These are phyloP conservation scores for Tagetes patula DNA, from an alignment of 129 eudicot genomes.

Conservation along the genomic window DNA sequence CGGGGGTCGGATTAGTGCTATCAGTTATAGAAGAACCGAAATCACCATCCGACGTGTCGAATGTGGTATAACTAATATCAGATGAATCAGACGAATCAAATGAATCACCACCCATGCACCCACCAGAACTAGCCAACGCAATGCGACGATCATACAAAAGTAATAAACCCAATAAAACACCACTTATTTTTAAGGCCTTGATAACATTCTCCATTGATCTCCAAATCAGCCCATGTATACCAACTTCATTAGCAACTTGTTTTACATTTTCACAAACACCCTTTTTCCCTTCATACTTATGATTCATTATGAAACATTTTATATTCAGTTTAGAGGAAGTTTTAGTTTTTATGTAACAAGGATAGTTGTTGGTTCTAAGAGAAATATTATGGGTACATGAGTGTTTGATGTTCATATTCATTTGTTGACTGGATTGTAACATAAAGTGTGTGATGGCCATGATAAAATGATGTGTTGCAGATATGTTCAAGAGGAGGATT, in stretches of 20 bases:
- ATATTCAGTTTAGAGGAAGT: neutral
- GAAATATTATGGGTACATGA: too few relatives aligned
- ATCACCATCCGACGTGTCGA: too few relatives aligned
- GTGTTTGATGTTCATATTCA: too few relatives aligned
- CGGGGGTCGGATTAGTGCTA: neutral
- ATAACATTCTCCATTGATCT: conserved; percentile 28
- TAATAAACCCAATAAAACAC: conserved; percentile 48
- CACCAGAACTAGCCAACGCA: conserved; percentile 71
- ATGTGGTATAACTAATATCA: too few relatives aligned
- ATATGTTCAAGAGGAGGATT: too few relatives aligned
- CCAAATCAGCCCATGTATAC: conserved; percentile 21
- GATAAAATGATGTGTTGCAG: too few relatives aligned
- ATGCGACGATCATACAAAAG: conserved; percentile 38
- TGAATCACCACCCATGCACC: conserved; percentile 72
- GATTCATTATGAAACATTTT: neutral
- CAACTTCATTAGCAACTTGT: conserved; percentile 3
- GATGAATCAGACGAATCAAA: conserved; percentile 13
- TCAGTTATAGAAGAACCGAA: conserved; percentile 27
- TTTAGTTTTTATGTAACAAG: too few relatives aligned
- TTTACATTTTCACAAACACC: conserved; percentile 10
- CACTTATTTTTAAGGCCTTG: conserved; percentile 41
- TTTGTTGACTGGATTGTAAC: too few relatives aligned
- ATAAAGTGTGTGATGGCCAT: neutral
- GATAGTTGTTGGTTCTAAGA: neutral
- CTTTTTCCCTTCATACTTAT: neutral